Conservation (phyloP, 441 rosid species). For the Biscutella laevigata region DNA sequence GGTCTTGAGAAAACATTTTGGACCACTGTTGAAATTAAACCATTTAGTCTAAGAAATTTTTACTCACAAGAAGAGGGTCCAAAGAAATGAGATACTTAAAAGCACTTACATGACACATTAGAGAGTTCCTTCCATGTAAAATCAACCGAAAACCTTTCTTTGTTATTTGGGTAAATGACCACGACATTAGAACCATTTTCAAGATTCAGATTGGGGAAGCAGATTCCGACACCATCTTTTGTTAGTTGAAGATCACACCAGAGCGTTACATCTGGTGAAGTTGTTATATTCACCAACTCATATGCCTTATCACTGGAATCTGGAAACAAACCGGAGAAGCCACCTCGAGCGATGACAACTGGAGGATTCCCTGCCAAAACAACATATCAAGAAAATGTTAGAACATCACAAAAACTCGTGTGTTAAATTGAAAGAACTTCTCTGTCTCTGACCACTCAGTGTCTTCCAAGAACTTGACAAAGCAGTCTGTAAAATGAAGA, state of each 20-base stretch:
- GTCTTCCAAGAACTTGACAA: slow-evolving; percentile 24
- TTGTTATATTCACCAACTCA: slow-evolving; percentile 9
- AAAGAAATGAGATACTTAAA: not conserved
- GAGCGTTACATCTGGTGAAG: slow-evolving; percentile 31
- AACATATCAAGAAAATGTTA: not conserved
- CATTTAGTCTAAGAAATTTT: not conserved
- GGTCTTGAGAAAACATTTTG: slow-evolving; percentile 48
- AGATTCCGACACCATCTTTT: slow-evolving; percentile 64
- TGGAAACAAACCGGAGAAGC: slow-evolving; percentile 73
- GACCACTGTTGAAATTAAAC: slow-evolving; percentile 35
- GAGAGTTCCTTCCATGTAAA: slow-evolving; percentile 34
- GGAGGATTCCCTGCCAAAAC: slow-evolving; percentile 50
- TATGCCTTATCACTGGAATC: slow-evolving; percentile 50
- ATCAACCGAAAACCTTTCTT: slow-evolving; percentile 51
- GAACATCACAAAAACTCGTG: not conserved
- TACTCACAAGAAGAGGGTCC: not conserved
- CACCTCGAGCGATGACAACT: slow-evolving; percentile 64
- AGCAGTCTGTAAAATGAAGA: slow-evolving; percentile 17
- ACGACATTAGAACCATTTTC: slow-evolving; percentile 36
- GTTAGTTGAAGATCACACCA: slow-evolving; percentile 90
- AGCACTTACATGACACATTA: slow-evolving; percentile 32
- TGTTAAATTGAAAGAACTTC: not conserved
- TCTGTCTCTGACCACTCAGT: slow-evolving; percentile 16
- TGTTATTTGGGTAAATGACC: slow-evolving; percentile 27
- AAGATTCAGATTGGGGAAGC: slow-evolving; percentile 52